Evolutionary conservation across 2,329 filamentous ascomycete species (phyloP).

Genomic region (Fusarium verrucosum): DNA sequence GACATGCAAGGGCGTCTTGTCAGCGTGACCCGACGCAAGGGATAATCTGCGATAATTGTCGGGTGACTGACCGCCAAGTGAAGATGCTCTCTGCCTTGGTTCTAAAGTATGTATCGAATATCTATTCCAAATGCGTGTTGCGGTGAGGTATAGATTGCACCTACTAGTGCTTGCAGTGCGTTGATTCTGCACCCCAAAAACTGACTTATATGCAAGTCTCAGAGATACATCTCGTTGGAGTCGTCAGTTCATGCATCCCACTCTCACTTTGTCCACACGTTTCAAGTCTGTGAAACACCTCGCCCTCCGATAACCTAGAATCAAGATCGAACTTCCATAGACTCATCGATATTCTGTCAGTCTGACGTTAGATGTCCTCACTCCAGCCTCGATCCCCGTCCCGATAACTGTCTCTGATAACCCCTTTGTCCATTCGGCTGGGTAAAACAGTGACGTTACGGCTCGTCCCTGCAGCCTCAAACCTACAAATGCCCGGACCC

Average conservation of each 20-base stretch:
- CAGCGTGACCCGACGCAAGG: constrained; percentile 35
- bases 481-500: background rate
- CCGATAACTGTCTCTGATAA: constrained; percentile 1
- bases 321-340: constrained; percentile 30
- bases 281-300: constrained; percentile 33
- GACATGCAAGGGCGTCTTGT: constrained; percentile 32
- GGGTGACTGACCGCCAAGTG: background rate
- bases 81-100: constrained; percentile 1
- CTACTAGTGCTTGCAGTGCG: constrained; percentile 8
- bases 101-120: background rate
- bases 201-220: background rate
- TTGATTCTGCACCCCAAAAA: constrained; percentile 5
- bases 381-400: constrained; percentile 19
- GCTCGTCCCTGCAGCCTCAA: constrained; percentile 29
- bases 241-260: constrained; percentile 5
- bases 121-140: background rate
- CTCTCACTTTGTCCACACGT: constrained; percentile 5
- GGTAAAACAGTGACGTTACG: constrained; percentile 24
- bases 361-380: constrained; percentile 14
- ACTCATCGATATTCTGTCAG: constrained; percentile 22
- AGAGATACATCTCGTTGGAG: constrained; percentile 6
- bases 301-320: constrained; percentile 14
- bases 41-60: constrained; percentile 13
- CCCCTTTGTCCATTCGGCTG: constrained; percentile 7
- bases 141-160: background rate